A percentile compares a stretch with the other conserved stretches of the same genome.
Conservation (phyloP, 2,329 filamentous ascomycete genomes). For the Aureobasidium sp. region DNA sequence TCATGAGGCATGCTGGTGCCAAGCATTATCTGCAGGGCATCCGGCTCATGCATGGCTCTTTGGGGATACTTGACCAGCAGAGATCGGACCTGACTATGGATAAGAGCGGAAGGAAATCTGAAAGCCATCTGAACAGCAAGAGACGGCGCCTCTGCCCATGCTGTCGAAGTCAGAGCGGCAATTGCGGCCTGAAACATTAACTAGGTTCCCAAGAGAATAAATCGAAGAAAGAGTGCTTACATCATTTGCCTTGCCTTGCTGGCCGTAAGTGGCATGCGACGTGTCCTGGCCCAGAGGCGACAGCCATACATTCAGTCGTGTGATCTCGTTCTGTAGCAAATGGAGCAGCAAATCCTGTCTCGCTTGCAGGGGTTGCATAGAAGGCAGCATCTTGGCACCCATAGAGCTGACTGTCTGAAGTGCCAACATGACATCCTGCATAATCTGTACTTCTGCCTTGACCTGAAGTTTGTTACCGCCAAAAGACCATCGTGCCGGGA, state of each 20-base stretch:
- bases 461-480: slow-evolving; percentile 89
- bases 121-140: slow-evolving; percentile 79
- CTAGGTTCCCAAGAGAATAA: too few relatives aligned
- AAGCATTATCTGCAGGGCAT: slow-evolving; percentile 75
- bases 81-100: slow-evolving; percentile 70
- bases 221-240: background rate
- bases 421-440: slow-evolving; percentile 65
- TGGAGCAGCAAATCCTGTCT: slow-evolving; percentile 80
- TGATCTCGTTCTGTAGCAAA: slow-evolving; percentile 77
- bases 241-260: slow-evolving; percentile 20
- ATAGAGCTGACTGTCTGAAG: slow-evolving; percentile 59
- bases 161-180: slow-evolving; percentile 60
- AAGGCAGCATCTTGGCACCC: slow-evolving; percentile 41
- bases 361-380: slow-evolving; percentile 59
- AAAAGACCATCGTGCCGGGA: slow-evolving; percentile 76
- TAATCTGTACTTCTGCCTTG: slow-evolving; percentile 80
- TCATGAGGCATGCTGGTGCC: slow-evolving; percentile 70
- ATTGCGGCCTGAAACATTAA: background rate
- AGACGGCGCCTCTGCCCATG: slow-evolving; percentile 78
- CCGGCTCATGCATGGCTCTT: slow-evolving; percentile 71
- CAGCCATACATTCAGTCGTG: slow-evolving; percentile 81
- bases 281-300: slow-evolving; percentile 65
- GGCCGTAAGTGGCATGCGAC: slow-evolving; percentile 14
- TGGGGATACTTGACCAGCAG: slow-evolving; percentile 76
- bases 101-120: slow-evolving; percentile 67